Evolutionary conservation across 2,329 filamentous ascomycete genomes (phyloP), one percentile per base, ranked within the genome.

Genomic region (Paramyrothecium roridum): DNA sequence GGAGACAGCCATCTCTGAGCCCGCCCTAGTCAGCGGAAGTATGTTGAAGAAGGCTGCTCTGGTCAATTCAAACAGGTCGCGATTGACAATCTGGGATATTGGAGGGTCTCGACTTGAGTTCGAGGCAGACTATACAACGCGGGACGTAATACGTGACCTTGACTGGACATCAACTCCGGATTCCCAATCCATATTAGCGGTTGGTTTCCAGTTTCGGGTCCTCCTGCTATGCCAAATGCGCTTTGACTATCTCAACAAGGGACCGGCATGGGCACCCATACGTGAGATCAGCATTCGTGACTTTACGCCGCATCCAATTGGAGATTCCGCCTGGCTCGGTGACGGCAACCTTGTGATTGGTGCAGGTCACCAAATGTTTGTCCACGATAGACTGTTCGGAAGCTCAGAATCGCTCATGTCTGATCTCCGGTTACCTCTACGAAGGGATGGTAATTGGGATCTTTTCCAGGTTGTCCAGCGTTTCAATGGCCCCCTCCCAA

Each of bases 81-180:
- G 86, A 45, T 75, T 97, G 51, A 96, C 90, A 0, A 96, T 97
- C 51, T 97, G 93, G 93, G 93, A 96, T 66, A 89, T 91, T 12
- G 85, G 88, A 59, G 90, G 88, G 54, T 87, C 87, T 2, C 87
- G 91, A 59, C 80, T 96, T 7, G 93, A 97, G 69, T 92, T 90
- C 65, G 83, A 90, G 58, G 84, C 93, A 63, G 81, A 85, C 30
- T 95, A 92, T 60, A 82, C 88, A 60, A 80, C 81, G 13, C 82
- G 88, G 57, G 89, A 95, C 63, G 82, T 81, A 7, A 91, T 97
- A 45, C 86, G 88, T 59, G 93, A 96, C 70, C 82, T 97, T 13
- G 92, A 96, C 70, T 97, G 93, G 93, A 93, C 92, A 1, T 93
- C 90, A 3, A 96, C 93, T 0, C 91, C 91, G 0, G 91, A 96